These are phyloP conservation scores for Moesziomyces globuligerus DNA, from an alignment of 1,284 basidiomycete species.

Conservation along the genomic window DNA sequence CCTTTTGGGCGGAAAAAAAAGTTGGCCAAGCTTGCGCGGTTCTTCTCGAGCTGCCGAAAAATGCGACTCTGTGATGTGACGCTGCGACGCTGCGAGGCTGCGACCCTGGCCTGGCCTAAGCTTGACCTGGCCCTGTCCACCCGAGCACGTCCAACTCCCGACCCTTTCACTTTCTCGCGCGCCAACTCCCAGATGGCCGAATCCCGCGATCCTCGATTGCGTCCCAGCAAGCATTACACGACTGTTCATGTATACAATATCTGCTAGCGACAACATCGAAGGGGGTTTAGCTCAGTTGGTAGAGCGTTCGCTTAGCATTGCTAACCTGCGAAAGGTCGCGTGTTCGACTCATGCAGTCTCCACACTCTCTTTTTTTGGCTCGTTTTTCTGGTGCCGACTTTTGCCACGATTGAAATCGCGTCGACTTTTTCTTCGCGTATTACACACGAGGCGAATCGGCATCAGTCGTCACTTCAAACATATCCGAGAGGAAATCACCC, in stretches of 20 bases:
- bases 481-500: too few relatives aligned
- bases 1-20: too few relatives aligned
- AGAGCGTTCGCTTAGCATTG: slow-evolving; percentile 56
- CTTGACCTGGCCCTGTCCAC: slow-evolving; percentile 11
- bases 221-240: too few relatives aligned
- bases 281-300: slow-evolving; percentile 58
- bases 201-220: slow-evolving; percentile 1
- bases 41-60: too few relatives aligned
- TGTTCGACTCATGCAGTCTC: slow-evolving; percentile 59
- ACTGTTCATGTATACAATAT: neutral
- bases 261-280: neutral
- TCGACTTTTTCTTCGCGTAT: neutral
- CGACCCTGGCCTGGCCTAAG: too few relatives aligned
- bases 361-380: slow-evolving; percentile 11
- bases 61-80: too few relatives aligned
- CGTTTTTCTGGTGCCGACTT: neutral
- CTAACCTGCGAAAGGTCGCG: slow-evolving; percentile 53
- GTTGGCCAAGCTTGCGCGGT: too few relatives aligned
- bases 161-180: neutral
- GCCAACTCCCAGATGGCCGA: too few relatives aligned
- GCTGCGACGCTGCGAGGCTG: too few relatives aligned
- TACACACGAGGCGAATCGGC: too few relatives aligned
- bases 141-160: too few relatives aligned
- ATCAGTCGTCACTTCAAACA: too few relatives aligned
- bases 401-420: neutral